A percentile compares a stretch with the other conserved stretches of the same genome.
These are phyloP conservation scores for Mycena pura DNA, from an alignment of 768 basidiomycete genomes.

Conservation along the genomic window DNA sequence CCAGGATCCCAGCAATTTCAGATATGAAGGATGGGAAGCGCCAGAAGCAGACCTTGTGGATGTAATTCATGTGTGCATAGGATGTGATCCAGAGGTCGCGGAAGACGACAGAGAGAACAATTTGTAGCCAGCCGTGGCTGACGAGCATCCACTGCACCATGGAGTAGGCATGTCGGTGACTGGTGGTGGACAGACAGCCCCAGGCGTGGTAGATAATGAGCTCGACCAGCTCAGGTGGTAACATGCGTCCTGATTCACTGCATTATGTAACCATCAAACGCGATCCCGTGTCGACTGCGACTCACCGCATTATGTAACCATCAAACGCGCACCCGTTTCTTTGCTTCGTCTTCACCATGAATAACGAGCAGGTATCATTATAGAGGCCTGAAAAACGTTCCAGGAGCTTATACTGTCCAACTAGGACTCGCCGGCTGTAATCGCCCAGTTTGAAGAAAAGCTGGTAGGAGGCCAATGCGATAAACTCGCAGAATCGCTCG, in stretches of 20 bases:
- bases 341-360: too few species aligned
- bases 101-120: background rate
- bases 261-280: background rate
- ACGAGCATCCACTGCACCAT: background rate
- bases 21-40: background rate
- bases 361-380: too few species aligned
- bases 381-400: too few species aligned
- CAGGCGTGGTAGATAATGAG: background rate
- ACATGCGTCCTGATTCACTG: background rate
- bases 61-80: background rate
- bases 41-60: background rate
- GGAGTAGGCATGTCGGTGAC: background rate
- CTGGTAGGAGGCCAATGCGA: too few species aligned
- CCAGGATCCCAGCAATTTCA: background rate
- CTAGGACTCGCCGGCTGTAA: too few species aligned
- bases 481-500: too few species aligned
- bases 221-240: conserved; percentile 2
- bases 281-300: background rate
- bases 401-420: too few species aligned
- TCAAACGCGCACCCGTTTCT: background rate
- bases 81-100: background rate
- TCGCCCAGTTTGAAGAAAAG: too few species aligned
- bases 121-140: background rate
- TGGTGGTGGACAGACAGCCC: background rate
- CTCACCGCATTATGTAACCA: background rate